These are phyloP conservation scores for Zancudomyces culisetae DNA, from an alignment of 371 early-diverging fungal species.

Conservation along the genomic window DNA sequence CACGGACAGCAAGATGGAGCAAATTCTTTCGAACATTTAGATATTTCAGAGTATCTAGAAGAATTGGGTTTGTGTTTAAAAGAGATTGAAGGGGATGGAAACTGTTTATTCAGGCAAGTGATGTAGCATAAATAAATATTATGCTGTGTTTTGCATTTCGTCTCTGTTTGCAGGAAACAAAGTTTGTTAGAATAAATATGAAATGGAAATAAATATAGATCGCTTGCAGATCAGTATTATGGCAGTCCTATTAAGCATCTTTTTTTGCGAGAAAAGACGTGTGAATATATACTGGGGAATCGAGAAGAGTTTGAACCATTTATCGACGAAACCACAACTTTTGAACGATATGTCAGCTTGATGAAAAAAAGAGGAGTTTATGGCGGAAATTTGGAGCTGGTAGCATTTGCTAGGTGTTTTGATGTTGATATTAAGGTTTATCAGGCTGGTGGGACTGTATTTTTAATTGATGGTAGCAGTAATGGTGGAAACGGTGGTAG, in stretches of 20 bases:
- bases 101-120: constrained; percentile 53
- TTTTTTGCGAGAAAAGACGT: constrained; percentile 34
- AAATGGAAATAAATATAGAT: constrained; percentile 16
- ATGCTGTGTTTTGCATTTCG: neutral
- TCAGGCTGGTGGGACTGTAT: constrained; percentile 48
- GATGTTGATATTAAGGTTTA: constrained; percentile 55
- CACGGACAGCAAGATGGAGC: too few relatives aligned
- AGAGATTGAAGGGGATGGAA: constrained; percentile 65
- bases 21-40: too few relatives aligned
- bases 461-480: constrained; percentile 39
- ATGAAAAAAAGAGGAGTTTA: constrained; percentile 56
- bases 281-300: constrained; percentile 40
- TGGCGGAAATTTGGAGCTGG: constrained; percentile 71
- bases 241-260: constrained; percentile 38
- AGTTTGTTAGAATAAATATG: neutral
- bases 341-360: constrained; percentile 38
- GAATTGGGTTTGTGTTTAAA: constrained; percentile 33
- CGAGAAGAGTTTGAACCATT: constrained; percentile 47
- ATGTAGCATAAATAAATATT: neutral
- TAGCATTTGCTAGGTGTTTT: constrained; percentile 50
- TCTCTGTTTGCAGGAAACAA: neutral
- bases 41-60: neutral
- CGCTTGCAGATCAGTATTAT: constrained; percentile 52
- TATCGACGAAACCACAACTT: constrained; percentile 41
- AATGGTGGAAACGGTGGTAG: constrained; percentile 16